Evolutionary conservation across 2,329 filamentous ascomycete species (phyloP), one percentile per base, ranked within the genome.

Genomic region (Colletotrichum musae): DNA sequence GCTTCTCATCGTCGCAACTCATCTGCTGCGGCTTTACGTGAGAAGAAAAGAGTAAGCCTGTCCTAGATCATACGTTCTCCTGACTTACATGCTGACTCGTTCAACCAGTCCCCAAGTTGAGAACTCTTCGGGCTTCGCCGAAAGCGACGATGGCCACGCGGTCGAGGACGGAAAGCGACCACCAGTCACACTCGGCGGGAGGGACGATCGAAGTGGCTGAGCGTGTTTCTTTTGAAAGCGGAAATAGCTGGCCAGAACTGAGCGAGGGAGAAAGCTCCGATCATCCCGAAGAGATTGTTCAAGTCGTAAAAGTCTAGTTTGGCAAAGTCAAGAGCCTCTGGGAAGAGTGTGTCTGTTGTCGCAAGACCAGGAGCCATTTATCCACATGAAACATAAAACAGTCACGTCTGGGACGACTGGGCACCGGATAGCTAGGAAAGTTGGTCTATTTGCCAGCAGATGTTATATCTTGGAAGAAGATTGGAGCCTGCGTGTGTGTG

Each of bases 31-130:
- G 9, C 2, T 57, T 2, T 71, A 70, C 54, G 26, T 71, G 43
- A 71, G 62, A 15, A 51, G 54, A 16, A 58, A 26, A 52, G 62
- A 70, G 70, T 70, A 57, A 57, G 70, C 61, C 5, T n/a, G 2
- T 4, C 10, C 9, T 10, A 2, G 28, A 9, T 32, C 21, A 9
- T 5, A 3, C 4, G 13, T 13, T 39, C 9, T 7, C 13, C 6
- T 10, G n/a, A 18, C 6, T 6, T 52, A 13, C 2, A 41, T 15
- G 15, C 26, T 59, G 5, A 53, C 47, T 45, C 2, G n/a, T 18
- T 13, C 2, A 9, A 15, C 9, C 5, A 69, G 67, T 10, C 62
- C 67, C 18, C 67, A 69, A 41, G 41, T 61, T 7, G 67, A 58
- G n/a, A 67, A 57, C 10, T 45, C 67, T 2, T 57, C 50, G 6